phyloP scores from a whole-genome alignment of 176 grass and related monocot genomes.

The Triticum monococcum region DNA sequence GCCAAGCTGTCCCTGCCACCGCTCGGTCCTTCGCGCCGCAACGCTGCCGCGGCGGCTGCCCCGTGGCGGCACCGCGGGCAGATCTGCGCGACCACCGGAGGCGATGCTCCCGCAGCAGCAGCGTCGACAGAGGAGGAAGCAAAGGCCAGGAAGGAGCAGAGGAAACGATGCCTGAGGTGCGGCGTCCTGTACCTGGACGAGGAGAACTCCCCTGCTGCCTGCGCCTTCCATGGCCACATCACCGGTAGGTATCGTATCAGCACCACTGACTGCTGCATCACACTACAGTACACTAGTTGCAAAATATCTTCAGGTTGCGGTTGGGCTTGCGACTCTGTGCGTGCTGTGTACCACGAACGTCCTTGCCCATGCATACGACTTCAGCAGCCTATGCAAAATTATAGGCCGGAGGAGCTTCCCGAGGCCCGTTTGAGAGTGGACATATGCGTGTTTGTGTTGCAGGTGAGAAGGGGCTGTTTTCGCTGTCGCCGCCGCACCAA shows the following conservation, averaged over 20 bases:
- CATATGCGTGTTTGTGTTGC: not conserved
- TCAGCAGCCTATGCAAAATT: not conserved
- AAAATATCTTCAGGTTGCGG: conserved; percentile 4
- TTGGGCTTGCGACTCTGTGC: not conserved
- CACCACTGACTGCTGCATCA: too few relatives aligned
- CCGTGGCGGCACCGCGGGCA: not conserved
- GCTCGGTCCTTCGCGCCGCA: not conserved
- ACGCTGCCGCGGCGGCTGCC: not conserved
- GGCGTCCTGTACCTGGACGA: conserved; percentile 50
- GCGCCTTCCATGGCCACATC: conserved; percentile 80
- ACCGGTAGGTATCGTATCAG: conserved; percentile 28
- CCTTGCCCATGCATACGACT: not conserved
- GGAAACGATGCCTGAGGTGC: conserved; percentile 69
- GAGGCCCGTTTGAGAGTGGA: not conserved
- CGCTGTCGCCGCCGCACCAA: conserved; percentile 73
- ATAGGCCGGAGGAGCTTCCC: too few relatives aligned
- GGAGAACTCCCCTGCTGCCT: conserved; percentile 57
- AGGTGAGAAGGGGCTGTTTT: conserved; percentile 78
- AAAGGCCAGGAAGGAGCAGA: not conserved
- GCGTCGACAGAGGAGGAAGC: not conserved
- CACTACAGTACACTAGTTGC: too few relatives aligned
- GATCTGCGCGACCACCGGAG: not conserved
- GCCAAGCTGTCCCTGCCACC: not conserved
- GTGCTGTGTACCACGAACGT: not conserved
- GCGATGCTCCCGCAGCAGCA: not conserved